Percentiles rank a stretch among this genome's conserved stretches.
These are phyloP conservation scores for Tetrapyrgos nigripes DNA, from an alignment of 1,284 basidiomycete species.

Conservation along the genomic window DNA sequence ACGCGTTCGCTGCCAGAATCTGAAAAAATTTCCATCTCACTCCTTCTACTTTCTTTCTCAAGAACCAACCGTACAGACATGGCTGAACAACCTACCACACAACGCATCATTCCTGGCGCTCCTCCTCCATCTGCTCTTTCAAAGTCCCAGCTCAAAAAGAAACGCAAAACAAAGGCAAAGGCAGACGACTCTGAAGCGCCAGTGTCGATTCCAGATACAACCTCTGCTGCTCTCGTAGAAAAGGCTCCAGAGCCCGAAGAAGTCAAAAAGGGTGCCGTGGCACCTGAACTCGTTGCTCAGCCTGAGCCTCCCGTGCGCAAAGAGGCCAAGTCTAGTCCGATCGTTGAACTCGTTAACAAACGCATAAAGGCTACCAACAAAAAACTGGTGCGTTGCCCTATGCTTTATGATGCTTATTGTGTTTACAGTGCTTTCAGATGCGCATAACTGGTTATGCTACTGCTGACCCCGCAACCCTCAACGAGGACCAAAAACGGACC, in stretches of 20 bases:
- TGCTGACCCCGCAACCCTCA: slow-evolving; percentile 72
- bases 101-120: slow-evolving; percentile 76
- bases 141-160: slow-evolving; percentile 69
- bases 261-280: slow-evolving; percentile 52
- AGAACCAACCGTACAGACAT: slow-evolving; percentile 40
- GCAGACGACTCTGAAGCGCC: slow-evolving; percentile 36
- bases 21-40: not conserved
- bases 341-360: slow-evolving; percentile 81
- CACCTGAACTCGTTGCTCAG: slow-evolving; percentile 53
- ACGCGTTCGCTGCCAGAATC: slow-evolving; percentile 22
- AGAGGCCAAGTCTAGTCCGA: slow-evolving; percentile 64
- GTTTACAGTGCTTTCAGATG: slow-evolving; percentile 48
- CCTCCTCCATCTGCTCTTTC: slow-evolving; percentile 61
- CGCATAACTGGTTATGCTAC: slow-evolving; percentile 75
- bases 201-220: slow-evolving; percentile 50
- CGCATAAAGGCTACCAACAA: slow-evolving; percentile 77
- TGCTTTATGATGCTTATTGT: slow-evolving; percentile 14
- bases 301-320: slow-evolving; percentile 46
- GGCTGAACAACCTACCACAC: slow-evolving; percentile 50
- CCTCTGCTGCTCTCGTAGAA: slow-evolving; percentile 55
- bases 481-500: slow-evolving; percentile 82
- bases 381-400: slow-evolving; percentile 73
- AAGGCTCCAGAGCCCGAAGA: slow-evolving; percentile 55
- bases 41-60: slow-evolving; percentile 11
- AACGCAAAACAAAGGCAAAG: slow-evolving; percentile 63